Base-by-base conservation (phyloP, 768 basidiomycete species). In the Hemileccinum impolitum region DNA sequence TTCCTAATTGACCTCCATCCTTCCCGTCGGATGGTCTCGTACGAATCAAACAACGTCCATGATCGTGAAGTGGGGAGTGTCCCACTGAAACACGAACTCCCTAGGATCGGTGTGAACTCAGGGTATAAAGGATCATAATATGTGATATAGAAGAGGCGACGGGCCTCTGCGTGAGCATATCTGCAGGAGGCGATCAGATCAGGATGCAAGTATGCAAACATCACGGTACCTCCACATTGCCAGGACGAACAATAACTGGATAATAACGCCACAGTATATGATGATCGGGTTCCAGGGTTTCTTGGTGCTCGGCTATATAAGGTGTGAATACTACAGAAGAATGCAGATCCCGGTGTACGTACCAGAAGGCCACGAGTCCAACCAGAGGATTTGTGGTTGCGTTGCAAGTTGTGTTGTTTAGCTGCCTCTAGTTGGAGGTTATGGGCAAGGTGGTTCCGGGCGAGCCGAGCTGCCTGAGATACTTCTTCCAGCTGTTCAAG, bases 61-160 rank as follows among this genome's bases (percentile, higher is more conserved):
- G 71, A 60, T 52, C 52, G 62, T 70, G 69, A 61, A 61, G 64
- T 54, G 59, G 62, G 59, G 68, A 64, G 58, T 61, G 68, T 51
- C 61, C 71, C 57, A 6, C 53, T 47, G 39, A 62, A 60, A 48
- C 47, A 57, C 45, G 66, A 55, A 42, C 35, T 51, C 23, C 50
- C 57, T 64, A 62, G 68, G 73, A 77, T 42, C 38, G 83, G 66
- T 62, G 86, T 77, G 45, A 88, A 74, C 59, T 88, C 83, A 14
- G 85, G 82, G 62, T 86, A 79, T 68, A 87, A 81, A 48, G 88
- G 84, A 62, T 91, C 87, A 58, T 85, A 88, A 56, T 88, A 90
- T 50, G 78, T 83, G 52, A 82, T 85, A 57, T 88, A 72, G 66
- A 87, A 90, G 26, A 81, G 69, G 19, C 78, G 72, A 59, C 65